Percentiles rank a stretch among this genome's conserved stretches.
Evolutionary conservation across 2,329 filamentous ascomycete species (phyloP).

Genomic region (Drechslerella coelobrocha): DNA sequence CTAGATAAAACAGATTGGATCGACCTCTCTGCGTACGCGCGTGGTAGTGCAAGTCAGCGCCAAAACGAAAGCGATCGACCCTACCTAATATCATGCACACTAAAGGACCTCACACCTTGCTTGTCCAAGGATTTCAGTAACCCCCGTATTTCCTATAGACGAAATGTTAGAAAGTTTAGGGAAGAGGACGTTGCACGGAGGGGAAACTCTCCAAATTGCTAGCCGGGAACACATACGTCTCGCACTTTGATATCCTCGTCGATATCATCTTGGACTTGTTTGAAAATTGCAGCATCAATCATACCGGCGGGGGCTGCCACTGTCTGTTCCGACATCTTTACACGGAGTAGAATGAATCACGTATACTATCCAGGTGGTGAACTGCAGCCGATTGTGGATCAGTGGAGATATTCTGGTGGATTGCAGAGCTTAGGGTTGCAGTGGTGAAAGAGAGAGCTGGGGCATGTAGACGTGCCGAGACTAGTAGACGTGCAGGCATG

Average conservation of each 20-base stretch:
- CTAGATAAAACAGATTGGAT: slow-evolving; percentile 83
- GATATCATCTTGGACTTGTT: slow-evolving; percentile 83
- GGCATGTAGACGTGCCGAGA: too few relatives aligned
- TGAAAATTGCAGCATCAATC: slow-evolving; percentile 79
- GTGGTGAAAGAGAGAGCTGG: too few relatives aligned
- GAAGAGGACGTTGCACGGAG: background rate
- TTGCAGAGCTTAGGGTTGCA: background rate
- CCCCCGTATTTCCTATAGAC: slow-evolving; percentile 71
- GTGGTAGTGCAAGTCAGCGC: background rate
- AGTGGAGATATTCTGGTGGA: background rate
- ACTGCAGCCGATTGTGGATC: too few relatives aligned
- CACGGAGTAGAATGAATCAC: background rate
- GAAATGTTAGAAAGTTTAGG: background rate
- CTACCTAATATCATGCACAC: background rate
- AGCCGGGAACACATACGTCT: slow-evolving; percentile 69
- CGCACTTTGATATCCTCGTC: slow-evolving; percentile 83
- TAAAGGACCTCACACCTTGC: slow-evolving; percentile 62
- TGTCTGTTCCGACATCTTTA: slow-evolving; percentile 10
- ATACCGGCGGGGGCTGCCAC: slow-evolving; percentile 3
- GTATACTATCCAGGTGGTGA: too few relatives aligned
- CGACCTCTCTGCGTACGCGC: slow-evolving; percentile 66
- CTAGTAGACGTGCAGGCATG: too few relatives aligned
- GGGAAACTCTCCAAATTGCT: slow-evolving; percentile 45
- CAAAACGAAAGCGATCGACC: background rate
- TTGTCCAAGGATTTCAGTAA: slow-evolving; percentile 83